These are phyloP conservation scores for Colletotrichum costaricense DNA, from an alignment of 2,329 filamentous ascomycete species.

Conservation along the genomic window DNA sequence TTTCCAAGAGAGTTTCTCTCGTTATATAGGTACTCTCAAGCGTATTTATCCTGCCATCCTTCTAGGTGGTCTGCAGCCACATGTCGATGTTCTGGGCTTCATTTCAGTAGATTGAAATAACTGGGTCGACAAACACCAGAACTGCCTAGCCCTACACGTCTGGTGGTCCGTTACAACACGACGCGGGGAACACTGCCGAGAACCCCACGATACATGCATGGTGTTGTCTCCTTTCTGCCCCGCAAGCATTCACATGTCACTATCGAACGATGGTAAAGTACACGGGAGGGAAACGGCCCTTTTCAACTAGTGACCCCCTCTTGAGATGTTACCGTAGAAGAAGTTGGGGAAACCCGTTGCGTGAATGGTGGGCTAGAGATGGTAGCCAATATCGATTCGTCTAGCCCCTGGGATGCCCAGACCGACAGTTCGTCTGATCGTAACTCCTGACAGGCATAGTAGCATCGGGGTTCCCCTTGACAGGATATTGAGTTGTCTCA, in stretches of 20 bases:
- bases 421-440: conserved; percentile 16
- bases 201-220: conserved; percentile 1
- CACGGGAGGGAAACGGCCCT: neutral
- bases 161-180: neutral
- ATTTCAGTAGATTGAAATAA: neutral
- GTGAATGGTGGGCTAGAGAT: neutral
- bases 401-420: neutral
- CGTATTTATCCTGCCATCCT: too few relatives aligned
- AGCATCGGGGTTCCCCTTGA: neutral
- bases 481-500: neutral
- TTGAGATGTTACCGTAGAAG: neutral
- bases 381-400: neutral
- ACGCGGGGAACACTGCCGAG: neutral
- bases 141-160: neutral
- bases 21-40: neutral
- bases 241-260: neutral
- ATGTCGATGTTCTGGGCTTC: neutral
- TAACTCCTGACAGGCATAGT: neutral
- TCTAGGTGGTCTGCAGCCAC: neutral
- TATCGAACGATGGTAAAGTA: neutral
- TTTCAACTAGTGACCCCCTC: neutral
- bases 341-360: neutral
- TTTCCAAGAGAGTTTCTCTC: neutral
- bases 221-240: neutral
- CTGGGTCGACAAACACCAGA: neutral